Evolutionary conservation across 345 rosid genomes (phyloP).

Genomic region (Linum tenue): DNA sequence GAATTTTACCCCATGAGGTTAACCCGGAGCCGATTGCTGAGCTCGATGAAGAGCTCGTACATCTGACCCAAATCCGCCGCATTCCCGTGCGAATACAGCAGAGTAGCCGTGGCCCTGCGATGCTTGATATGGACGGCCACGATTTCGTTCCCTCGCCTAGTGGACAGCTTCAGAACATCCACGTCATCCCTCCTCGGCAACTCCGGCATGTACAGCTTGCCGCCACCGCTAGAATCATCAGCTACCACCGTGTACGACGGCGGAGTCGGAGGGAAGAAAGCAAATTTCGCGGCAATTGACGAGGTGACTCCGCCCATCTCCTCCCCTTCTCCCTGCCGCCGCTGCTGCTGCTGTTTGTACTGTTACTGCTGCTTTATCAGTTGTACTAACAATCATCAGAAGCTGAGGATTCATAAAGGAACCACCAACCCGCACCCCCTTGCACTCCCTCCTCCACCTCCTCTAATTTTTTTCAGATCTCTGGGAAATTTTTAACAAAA

Average conservation of each 20-base stretch:
- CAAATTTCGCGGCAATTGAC: conserved; percentile 93
- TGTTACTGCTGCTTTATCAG: neutral
- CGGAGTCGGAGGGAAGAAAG: conserved; percentile 94
- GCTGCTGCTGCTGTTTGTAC: neutral
- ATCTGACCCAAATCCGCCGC: conserved; percentile 97
- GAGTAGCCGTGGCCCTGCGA: conserved; percentile 57
- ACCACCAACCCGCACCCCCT: neutral
- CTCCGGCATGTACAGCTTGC: conserved; percentile 42
- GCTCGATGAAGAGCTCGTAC: conserved; percentile 84
- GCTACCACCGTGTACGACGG: conserved; percentile 60
- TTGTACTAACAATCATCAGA: conserved; percentile 24
- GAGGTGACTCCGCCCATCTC: conserved; percentile 97
- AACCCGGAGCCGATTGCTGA: conserved; percentile 70
- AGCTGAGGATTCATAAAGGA: conserved; percentile 27
- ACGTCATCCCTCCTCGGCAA: conserved; percentile 54
- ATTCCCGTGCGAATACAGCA: conserved; percentile 93
- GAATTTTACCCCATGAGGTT: conserved; percentile 78
- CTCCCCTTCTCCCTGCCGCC: conserved; percentile 5
- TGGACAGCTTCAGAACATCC: conserved; percentile 66
- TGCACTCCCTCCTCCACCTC: neutral
- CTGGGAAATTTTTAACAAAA: neutral
- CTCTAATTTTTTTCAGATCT: conserved; percentile 10
- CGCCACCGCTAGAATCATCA: conserved; percentile 33
- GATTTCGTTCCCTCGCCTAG: conserved; percentile 67
- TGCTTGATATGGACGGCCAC: conserved; percentile 72